Conservation (phyloP, 805 yeast species). For the Cyberlindnera xishuangbannaensis region DNA sequence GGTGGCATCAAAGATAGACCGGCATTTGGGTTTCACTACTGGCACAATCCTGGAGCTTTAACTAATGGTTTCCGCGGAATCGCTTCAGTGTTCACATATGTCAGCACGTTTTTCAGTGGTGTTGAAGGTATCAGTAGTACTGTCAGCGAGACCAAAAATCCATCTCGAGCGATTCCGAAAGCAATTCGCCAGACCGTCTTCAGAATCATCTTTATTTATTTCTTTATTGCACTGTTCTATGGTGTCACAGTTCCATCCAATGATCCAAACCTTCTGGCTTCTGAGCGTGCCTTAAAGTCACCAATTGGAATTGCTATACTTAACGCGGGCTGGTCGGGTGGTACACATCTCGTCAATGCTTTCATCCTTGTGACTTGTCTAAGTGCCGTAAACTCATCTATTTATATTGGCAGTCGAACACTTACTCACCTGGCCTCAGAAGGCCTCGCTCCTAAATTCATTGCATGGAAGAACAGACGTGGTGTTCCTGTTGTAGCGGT, state of each 20-base stretch:
- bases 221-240: conserved; percentile 55
- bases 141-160: conserved; percentile 68
- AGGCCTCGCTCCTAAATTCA: conserved; percentile 51
- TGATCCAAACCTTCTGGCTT: conserved; percentile 42
- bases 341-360: conserved; percentile 68
- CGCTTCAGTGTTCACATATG: conserved; percentile 57
- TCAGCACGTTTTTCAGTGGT: conserved; percentile 75
- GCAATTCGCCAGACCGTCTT: conserved; percentile 63
- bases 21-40: conserved; percentile 29
- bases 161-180: conserved; percentile 63
- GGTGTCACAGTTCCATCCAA: conserved; percentile 64
- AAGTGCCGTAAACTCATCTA: conserved; percentile 64
- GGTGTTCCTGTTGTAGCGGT: conserved; percentile 68
- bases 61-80: conserved; percentile 47
- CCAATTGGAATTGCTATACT: conserved; percentile 69
- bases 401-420: conserved; percentile 66
- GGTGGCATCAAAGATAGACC: conserved; percentile 36
- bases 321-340: conserved; percentile 58
- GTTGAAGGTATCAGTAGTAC: conserved; percentile 70
- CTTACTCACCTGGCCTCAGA: conserved; percentile 58
- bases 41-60: conserved; percentile 29
- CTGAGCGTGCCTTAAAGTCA: conserved; percentile 43
- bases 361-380: conserved; percentile 60
- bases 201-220: conserved; percentile 60
- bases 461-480: conserved; percentile 43